Evolutionary conservation across 1,139 yeast species (phyloP), one percentile per base, ranked within the genome.

Genomic region (Pichia terricola): DNA sequence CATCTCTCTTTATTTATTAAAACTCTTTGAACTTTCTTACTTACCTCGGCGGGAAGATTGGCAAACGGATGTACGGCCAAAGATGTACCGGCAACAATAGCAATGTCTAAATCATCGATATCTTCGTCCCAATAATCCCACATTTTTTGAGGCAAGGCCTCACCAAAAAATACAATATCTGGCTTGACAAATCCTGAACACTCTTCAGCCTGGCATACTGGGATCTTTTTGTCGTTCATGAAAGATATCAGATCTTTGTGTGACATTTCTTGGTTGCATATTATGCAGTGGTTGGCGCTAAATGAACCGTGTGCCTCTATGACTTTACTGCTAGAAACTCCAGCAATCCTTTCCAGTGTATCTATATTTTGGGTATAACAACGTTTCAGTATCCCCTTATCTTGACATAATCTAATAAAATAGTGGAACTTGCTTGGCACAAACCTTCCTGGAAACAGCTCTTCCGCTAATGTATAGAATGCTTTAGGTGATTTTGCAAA

Each of bases 251-350:
- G 67, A 5, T 65, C 66, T 8, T 70, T 75, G 11, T 68, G 65
- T 1, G 71, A 59, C 75, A 80, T 81, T 46, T 73, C 79, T 28
- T 62, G 58, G 1, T 66, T 53, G 63, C 98, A 89, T 26, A 80
- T 78, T 37, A 88, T 81, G 58, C 98, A 89, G 53, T 81, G 94
- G 55, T 82, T 84, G 1, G 61, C 63, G 1, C 94, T 94, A 70
- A 89, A 91, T 1, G 95, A 86, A 0, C 97, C 98, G 63, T 89
- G 97, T 0, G 97, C 97, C 58, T 88, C 96, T 2, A 91, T 79
- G 3, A 91, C 69, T 48, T 65, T 70, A 9, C 79, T 77, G 33
- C 68, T 78, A 1, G 68, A 58, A 0, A 89, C 75, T 0, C 96
- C 96, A 0, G 96, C 94, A 11, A 83, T 68, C 50, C 95, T 70